phyloP scores from a whole-genome alignment of 768 basidiomycete species.

The Suillus occidentalis region DNA sequence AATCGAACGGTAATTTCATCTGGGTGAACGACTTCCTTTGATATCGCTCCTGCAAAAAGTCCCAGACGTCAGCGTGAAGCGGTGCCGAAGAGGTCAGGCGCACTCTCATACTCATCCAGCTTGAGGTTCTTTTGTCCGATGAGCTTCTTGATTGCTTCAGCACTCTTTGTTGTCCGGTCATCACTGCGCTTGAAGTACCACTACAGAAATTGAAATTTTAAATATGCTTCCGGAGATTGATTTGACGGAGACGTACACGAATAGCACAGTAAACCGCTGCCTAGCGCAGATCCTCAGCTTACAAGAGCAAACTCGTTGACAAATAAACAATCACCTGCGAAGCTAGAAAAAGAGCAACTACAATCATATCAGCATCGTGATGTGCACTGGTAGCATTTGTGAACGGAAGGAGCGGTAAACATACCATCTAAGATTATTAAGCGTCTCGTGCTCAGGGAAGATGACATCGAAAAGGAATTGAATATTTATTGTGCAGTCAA shows the following conservation, averaged over 20 bases:
- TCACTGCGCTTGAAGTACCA: constrained; percentile 3
- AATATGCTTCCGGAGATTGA: not conserved
- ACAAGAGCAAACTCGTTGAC: not conserved
- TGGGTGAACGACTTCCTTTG: constrained; percentile 82
- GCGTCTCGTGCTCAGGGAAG: constrained; percentile 2
- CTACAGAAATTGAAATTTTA: not conserved
- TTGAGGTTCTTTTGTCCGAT: constrained; percentile 67
- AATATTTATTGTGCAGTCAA: not conserved
- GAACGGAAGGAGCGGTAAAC: not conserved
- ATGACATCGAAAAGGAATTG: not conserved
- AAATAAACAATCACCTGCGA: not conserved
- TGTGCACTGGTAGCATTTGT: too few species aligned
- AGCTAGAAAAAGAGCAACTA: constrained; percentile 5
- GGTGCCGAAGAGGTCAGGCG: constrained; percentile 24
- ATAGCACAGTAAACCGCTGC: constrained; percentile 3
- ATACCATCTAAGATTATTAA: constrained; percentile 1
- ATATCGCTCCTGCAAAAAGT: constrained; percentile 65
- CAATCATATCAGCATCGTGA: not conserved
- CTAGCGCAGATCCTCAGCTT: not conserved
- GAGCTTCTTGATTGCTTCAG: constrained; percentile 4
- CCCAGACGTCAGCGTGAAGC: not conserved
- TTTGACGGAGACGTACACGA: not conserved
- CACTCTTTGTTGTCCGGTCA: not conserved
- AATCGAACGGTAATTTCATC: constrained; percentile 78
- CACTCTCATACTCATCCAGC: constrained; percentile 90